These are phyloP conservation scores for Miamiensis avidus DNA, from an alignment of 169 alveolate genomes.

Conservation along the genomic window DNA sequence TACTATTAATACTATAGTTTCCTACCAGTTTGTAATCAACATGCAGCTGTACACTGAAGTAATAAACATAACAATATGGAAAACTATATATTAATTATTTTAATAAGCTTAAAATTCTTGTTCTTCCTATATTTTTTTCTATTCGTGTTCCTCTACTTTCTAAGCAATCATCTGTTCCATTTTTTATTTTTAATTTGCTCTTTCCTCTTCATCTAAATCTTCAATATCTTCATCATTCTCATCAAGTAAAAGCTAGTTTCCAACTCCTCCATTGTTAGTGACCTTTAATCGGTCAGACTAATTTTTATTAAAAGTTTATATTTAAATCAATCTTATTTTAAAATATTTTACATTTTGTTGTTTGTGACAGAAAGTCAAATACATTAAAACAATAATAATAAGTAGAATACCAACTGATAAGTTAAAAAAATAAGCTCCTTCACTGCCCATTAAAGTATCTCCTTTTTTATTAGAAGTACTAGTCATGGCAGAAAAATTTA, in stretches of 20 bases:
- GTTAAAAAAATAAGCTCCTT: not conserved
- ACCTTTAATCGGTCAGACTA: not conserved
- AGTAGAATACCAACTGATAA: not conserved
- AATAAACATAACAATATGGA: not conserved
- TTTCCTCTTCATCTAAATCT: not conserved
- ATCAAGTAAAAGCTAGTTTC: not conserved
- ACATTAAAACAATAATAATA: too few species aligned
- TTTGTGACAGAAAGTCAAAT: not conserved
- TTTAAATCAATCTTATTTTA: too few species aligned
- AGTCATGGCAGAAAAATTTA: not conserved
- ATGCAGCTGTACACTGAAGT: not conserved
- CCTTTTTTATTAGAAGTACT: not conserved
- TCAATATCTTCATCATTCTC: not conserved
- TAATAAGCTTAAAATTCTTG: not conserved
- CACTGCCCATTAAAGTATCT: not conserved
- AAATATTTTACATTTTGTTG: not conserved
- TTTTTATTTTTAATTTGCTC: too few species aligned
- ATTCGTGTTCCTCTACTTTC: not conserved
- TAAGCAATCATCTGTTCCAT: too few species aligned
- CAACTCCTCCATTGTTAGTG: not conserved
- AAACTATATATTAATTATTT: too few species aligned
- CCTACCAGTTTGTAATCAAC: not conserved
- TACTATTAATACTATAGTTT: too few species aligned
- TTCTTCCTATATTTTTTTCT: not conserved
- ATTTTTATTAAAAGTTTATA: too few species aligned